Percentiles rank a stretch among this genome's conserved stretches.
Evolutionary conservation across 2,329 filamentous ascomycete genomes (phyloP).

Genomic region (Tolypocladium cylindrosporum): DNA sequence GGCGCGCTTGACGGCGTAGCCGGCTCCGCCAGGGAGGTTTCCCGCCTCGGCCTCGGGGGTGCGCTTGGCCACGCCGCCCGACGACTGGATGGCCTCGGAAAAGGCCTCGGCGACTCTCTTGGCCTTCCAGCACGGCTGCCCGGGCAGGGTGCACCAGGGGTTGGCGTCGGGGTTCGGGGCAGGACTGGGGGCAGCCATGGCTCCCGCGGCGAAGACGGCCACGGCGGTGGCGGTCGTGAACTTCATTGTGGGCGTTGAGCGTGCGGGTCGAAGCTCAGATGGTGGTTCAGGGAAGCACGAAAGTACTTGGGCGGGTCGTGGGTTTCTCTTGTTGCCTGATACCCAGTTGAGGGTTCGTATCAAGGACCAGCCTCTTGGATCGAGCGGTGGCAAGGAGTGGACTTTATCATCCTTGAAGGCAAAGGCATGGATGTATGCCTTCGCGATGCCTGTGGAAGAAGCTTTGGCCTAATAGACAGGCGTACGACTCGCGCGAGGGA

Average conservation of each 20-base stretch:
- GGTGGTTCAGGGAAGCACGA: neutral
- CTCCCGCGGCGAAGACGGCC: slow-evolving; percentile 10
- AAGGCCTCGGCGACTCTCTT: slow-evolving; percentile 15
- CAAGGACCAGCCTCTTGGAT: neutral
- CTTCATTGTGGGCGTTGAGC: slow-evolving; percentile 14
- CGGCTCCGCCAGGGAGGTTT: slow-evolving; percentile 23
- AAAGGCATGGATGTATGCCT: too few species aligned
- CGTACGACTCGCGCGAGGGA: neutral
- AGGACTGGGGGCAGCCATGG: slow-evolving; percentile 9
- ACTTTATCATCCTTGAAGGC: neutral
- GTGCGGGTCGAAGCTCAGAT: neutral
- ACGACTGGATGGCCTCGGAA: slow-evolving; percentile 11
- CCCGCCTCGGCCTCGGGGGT: slow-evolving; percentile 14
- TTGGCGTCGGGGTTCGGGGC: slow-evolving; percentile 9
- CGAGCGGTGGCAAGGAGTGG: neutral
- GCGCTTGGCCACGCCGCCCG: slow-evolving; percentile 15
- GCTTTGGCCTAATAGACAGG: neutral
- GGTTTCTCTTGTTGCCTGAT: neutral
- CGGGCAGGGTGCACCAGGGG: slow-evolving; percentile 6
- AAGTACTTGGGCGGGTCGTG: neutral
- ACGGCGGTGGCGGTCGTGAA: slow-evolving; percentile 13
- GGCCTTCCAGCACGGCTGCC: slow-evolving; percentile 24
- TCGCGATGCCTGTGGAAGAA: neutral
- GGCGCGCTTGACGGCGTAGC: slow-evolving; percentile 26
- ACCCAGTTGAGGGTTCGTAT: neutral